Base-by-base conservation (phyloP, 1,284 basidiomycete genomes). In the Apiotrichum gracile region DNA sequence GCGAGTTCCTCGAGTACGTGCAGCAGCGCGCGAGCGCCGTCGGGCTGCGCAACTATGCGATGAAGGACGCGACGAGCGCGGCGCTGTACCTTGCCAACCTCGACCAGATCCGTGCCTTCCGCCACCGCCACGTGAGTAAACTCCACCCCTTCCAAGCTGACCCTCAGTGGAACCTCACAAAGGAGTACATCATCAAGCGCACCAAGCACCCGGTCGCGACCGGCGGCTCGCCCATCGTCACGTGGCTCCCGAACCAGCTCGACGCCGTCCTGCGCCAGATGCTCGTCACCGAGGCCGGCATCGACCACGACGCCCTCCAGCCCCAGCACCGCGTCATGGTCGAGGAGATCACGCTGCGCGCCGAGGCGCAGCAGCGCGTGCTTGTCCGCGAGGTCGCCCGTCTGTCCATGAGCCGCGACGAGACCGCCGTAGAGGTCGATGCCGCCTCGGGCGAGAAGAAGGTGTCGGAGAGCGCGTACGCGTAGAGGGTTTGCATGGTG, bases 161-260 rank as follows among this genome's bases (percentile, higher is more conserved):
- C 12, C 21, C 31, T 16, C 24, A 57, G 31, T 55, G 57, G 57
- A 17, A 33, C 9, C 55, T 58, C 22, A 58, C 57, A 4, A 47
- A 44, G 26, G 13, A 47, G 2, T 59, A 59, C 51, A 59, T 59
- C 12, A 14, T 59, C 19, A 51, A 47, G 17, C 26, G 26, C 21
- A 55, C 57, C 1, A 47, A 46, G 45, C 57, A 59, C 51, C 57
- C 57, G 35, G 57, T 59, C 4, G 57, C 57, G 12, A 59, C 57
- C 7, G 57, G 53, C 8, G 54, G 57, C 37, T 50, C 47, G 21
- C 57, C 57, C 0, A 59, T 59, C 42, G 48, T 55, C 5, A 55
- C 57, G 35, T 59, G 57, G 57, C 48, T 59, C 9, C 57, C 57
- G 22, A 59, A 59, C 57, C 57, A 59, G 54, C 57, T 59, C 22